Percentiles rank a stretch among this genome's conserved stretches.
phyloP scores from a whole-genome alignment of 306 rosid species.

The Castanea mollissima region DNA sequence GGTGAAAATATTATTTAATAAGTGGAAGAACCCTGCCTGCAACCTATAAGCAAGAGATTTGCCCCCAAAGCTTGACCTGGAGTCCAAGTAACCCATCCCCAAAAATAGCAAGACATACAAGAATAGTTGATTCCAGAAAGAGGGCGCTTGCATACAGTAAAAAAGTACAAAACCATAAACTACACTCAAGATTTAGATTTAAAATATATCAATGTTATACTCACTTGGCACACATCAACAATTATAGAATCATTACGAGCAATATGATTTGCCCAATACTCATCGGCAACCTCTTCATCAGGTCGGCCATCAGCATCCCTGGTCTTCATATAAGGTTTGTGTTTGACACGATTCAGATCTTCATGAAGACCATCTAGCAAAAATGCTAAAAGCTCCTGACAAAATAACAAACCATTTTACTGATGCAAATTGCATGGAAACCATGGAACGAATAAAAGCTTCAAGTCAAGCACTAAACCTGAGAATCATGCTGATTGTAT shows the following conservation, averaged over 20 bases:
- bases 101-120: neutral
- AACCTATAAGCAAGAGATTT: neutral
- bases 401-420: conserved; percentile 28
- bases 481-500: conserved; percentile 98
- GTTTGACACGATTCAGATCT: conserved; percentile 95
- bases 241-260: conserved; percentile 97
- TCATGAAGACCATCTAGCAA: conserved; percentile 97
- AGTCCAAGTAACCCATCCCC: neutral
- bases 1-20: neutral
- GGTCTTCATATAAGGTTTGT: conserved; percentile 88
- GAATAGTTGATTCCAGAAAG: neutral
- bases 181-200: neutral
- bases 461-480: conserved; percentile 54
- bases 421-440: conserved; percentile 20
- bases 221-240: conserved; percentile 97
- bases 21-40: neutral
- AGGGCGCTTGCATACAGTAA: neutral
- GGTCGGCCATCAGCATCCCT: conserved; percentile 99
- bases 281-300: conserved; percentile 98
- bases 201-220: conserved; percentile 26
- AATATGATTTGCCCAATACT: conserved; percentile 98
- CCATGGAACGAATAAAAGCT: neutral
- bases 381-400: conserved; percentile 97
- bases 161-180: conserved; percentile 17
- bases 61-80: neutral